Evolutionary conservation across 176 grass and related monocot genomes (phyloP), one percentile per base, ranked within the genome.

Genomic region (Poa annua): DNA sequence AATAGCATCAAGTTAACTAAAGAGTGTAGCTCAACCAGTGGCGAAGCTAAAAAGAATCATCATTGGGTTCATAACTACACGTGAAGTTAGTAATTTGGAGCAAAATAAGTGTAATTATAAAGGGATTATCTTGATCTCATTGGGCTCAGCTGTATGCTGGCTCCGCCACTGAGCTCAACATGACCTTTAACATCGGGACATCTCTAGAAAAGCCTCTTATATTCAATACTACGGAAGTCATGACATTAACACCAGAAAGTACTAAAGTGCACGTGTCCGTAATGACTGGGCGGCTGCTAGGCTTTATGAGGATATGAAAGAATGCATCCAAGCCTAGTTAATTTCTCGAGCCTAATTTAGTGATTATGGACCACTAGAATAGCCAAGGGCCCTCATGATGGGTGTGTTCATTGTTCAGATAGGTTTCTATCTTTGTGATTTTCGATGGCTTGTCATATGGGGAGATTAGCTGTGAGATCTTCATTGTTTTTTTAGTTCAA

Each of bases 401-500:
- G 59, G 50, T 17, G 15, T 81, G 35, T 59, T 71, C 80, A 82
- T 11, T 69, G 36, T 69, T 69, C 66, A 60, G 26, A 36, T 80
- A 66, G 47, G 56, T 62, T 68, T 81, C 17, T 41, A 11, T 19
- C 34, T 42, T 21, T 45, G 34, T 81, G 50, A n/a, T 81, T 71
- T 71, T 49, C 3, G 53, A 82, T 72, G 80, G 36, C 80, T 82
- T 82, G 51, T 14, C 36, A 59, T 65, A 80, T 80, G 39, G 45
- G 36, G 24, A 82, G 71, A 81, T 42, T 71, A 57, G 80, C 24
- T 35, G n/a, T n/a, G n/a, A n/a, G n/a, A n/a, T n/a, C n/a, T n/a
- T n/a, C n/a, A n/a, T n/a, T n/a, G n/a, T n/a, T n/a, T n/a, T n/a
- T n/a, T n/a, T n/a, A n/a, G n/a, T n/a, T n/a, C n/a, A n/a, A n/a